Percentiles rank a stretch among this genome's conserved stretches.
Conservation (phyloP, 352 stramenopile species). For the Aphanomyces euteiches region DNA sequence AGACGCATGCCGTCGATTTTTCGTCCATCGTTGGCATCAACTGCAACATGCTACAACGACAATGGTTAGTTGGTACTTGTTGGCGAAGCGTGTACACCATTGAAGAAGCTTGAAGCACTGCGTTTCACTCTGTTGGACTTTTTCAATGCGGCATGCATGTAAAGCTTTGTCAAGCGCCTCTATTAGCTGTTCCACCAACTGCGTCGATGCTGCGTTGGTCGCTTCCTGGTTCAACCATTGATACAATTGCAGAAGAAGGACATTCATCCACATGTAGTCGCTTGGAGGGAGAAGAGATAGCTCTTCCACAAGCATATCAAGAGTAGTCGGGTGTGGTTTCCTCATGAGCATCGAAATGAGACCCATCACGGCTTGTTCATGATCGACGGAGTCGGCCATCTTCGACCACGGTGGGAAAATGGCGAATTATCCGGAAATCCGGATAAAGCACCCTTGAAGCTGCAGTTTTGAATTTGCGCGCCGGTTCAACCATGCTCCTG, state of each 20-base stretch:
- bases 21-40: background rate
- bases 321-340: constrained; percentile 1
- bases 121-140: background rate
- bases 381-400: background rate
- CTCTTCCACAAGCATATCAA: background rate
- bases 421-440: background rate
- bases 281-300: background rate
- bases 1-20: background rate
- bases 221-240: background rate
- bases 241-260: constrained; percentile 16
- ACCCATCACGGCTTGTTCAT: constrained; percentile 13
- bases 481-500: constrained; percentile 8
- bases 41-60: background rate
- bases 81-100: background rate
- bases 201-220: background rate
- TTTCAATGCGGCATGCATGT: constrained; percentile 4
- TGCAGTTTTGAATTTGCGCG: background rate
- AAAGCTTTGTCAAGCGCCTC: constrained; percentile 2
- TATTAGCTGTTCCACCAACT: background rate
- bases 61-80: background rate
- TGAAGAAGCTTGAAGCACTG: constrained; percentile 22
- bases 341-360: background rate
- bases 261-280: constrained; percentile 26
- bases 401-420: background rate
- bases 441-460: background rate